phyloP scores from a whole-genome alignment of 2,329 filamentous ascomycete species.

The Pseudogymnoascus sp. region DNA sequence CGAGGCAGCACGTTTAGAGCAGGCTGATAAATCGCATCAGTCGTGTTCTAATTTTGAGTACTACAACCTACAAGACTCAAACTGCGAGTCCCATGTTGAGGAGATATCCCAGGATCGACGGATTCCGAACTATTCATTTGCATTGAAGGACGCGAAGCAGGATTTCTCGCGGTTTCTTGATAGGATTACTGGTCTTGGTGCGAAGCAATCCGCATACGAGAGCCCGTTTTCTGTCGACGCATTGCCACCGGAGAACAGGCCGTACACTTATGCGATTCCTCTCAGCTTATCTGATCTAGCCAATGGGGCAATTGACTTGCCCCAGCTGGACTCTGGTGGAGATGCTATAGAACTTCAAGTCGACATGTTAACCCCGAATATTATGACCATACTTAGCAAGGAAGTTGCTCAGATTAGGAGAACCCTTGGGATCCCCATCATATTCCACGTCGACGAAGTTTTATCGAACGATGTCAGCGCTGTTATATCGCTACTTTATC shows the following conservation, averaged over 20 bases:
- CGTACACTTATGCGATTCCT: slow-evolving; percentile 61
- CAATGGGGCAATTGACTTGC: slow-evolving; percentile 40
- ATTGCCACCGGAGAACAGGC: slow-evolving; percentile 49
- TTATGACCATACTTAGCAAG: slow-evolving; percentile 43
- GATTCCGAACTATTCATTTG: slow-evolving; percentile 39
- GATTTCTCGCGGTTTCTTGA: slow-evolving; percentile 54
- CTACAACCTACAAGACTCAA: slow-evolving; percentile 40
- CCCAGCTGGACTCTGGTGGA: slow-evolving; percentile 47
- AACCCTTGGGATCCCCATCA: slow-evolving; percentile 47
- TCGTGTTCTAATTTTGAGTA: slow-evolving; percentile 61
- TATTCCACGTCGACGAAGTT: slow-evolving; percentile 47
- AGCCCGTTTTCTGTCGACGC: slow-evolving; percentile 54
- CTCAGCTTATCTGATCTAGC: slow-evolving; percentile 52
- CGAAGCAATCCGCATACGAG: slow-evolving; percentile 45
- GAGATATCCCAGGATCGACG: slow-evolving; percentile 35
- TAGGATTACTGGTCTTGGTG: slow-evolving; percentile 45
- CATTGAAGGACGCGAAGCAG: slow-evolving; percentile 46
- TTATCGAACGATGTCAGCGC: neutral
- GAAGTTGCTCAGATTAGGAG: slow-evolving; percentile 51
- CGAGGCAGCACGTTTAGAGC: slow-evolving; percentile 35
- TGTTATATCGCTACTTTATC: slow-evolving; percentile 40
- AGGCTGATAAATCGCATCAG: slow-evolving; percentile 38
- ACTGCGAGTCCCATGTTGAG: slow-evolving; percentile 30
- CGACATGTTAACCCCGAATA: slow-evolving; percentile 46
- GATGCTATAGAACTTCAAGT: slow-evolving; percentile 55